These are phyloP conservation scores for Penicillium soppii DNA, from an alignment of 495 filamentous ascomycete species.

Conservation along the genomic window DNA sequence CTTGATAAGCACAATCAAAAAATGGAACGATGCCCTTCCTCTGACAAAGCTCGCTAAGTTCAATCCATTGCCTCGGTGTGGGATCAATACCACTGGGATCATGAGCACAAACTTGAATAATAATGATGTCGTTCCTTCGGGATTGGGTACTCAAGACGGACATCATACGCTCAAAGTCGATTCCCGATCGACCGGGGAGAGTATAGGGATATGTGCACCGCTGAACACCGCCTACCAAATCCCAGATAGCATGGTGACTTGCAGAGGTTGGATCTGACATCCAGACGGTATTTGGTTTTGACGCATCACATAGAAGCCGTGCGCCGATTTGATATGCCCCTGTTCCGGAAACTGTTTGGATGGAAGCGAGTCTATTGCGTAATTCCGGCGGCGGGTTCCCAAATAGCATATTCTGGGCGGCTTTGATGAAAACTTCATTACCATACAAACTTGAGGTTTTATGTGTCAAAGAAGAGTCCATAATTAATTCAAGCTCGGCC, in stretches of 20 bases:
- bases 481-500: background rate
- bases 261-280: conserved; percentile 32
- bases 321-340: conserved; percentile 79
- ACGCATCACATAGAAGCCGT: conserved; percentile 60
- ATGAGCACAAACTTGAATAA: conserved; percentile 46
- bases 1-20: conserved; percentile 47
- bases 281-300: conserved; percentile 19
- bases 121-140: conserved; percentile 24
- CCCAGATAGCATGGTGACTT: conserved; percentile 33
- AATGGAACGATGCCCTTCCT: conserved; percentile 34
- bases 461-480: background rate
- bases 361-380: conserved; percentile 15
- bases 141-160: background rate
- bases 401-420: background rate
- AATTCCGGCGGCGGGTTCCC: background rate
- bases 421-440: background rate
- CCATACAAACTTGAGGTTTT: background rate
- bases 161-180: conserved; percentile 13
- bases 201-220: conserved; percentile 28
- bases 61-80: conserved; percentile 32
- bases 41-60: conserved; percentile 23
- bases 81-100: conserved; percentile 45
- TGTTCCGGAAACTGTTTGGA: conserved; percentile 81
- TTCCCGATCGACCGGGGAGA: background rate
- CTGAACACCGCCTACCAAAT: conserved; percentile 10